A percentile compares a stretch with the other conserved stretches of the same genome.
Evolutionary conservation across 805 yeast species (phyloP).

Genomic region (Yamadazyma sp.): DNA sequence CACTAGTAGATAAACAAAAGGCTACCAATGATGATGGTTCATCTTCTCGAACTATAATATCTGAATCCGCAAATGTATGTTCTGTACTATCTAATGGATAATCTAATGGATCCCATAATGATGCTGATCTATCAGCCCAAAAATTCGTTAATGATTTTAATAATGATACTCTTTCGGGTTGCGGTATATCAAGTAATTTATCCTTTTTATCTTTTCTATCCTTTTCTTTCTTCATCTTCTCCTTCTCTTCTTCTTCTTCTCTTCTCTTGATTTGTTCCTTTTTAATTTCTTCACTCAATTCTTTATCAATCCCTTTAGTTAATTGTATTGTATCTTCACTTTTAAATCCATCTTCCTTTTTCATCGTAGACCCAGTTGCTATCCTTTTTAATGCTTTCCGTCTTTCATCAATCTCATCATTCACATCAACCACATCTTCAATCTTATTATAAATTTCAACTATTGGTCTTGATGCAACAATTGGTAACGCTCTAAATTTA

Average conservation of each 20-base stretch:
- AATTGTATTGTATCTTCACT: slow-evolving; percentile 3
- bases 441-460: slow-evolving; percentile 89
- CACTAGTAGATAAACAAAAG: slow-evolving; percentile 82
- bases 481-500: slow-evolving; percentile 65
- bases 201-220: slow-evolving; percentile 7
- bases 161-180: slow-evolving; percentile 68
- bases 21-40: slow-evolving; percentile 96
- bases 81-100: slow-evolving; percentile 81
- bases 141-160: slow-evolving; percentile 83
- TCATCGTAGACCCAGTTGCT: slow-evolving; percentile 7
- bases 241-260: neutral
- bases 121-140: slow-evolving; percentile 97
- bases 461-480: slow-evolving; percentile 75
- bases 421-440: slow-evolving; percentile 74
- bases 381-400: slow-evolving; percentile 4
- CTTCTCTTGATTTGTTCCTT: slow-evolving; percentile 6
- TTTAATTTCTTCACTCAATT: neutral
- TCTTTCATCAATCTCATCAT: slow-evolving; percentile 15
- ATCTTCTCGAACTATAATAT: slow-evolving; percentile 90
- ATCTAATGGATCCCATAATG: slow-evolving; percentile 88
- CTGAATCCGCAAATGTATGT: slow-evolving; percentile 90
- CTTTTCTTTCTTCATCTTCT: slow-evolving; percentile 1
- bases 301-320: neutral
- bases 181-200: slow-evolving; percentile 21
- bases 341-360: slow-evolving; percentile 2